Evolutionary conservation across 1,284 basidiomycete genomes (phyloP).

Genomic region (Ceratorhiza oryzae-sativae): DNA sequence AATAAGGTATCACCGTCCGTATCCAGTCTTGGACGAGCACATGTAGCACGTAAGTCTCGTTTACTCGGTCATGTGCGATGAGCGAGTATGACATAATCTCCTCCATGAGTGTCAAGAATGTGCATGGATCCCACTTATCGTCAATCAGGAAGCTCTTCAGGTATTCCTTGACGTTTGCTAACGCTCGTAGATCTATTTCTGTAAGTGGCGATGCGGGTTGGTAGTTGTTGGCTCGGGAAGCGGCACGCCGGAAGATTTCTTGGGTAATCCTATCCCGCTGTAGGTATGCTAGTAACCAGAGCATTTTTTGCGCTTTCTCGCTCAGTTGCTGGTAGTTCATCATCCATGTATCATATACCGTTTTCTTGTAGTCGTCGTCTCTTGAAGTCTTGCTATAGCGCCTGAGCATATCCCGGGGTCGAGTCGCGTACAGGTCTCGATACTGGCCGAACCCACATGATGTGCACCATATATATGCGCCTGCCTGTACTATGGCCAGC

Average conservation of each 20-base stretch:
- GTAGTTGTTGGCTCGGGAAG: background rate
- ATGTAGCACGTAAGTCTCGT: background rate
- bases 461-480: conserved; percentile 8
- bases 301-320: background rate
- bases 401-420: background rate
- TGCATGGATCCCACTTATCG: background rate
- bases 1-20: background rate
- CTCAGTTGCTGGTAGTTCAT: conserved; percentile 14
- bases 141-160: background rate
- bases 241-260: conserved; percentile 2
- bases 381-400: background rate
- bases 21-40: background rate
- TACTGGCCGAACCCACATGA: background rate
- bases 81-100: background rate
- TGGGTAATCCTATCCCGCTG: background rate
- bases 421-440: background rate
- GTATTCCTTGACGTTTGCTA: background rate
- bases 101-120: background rate
- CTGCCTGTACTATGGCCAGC: conserved; percentile 32
- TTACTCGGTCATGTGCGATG: background rate
- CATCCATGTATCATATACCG: conserved; percentile 22
- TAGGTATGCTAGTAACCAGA: conserved; percentile 11
- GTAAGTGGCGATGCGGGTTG: background rate
- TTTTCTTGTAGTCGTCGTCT: conserved; percentile 25
- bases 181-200: background rate